Conservation (phyloP, 2,329 filamentous ascomycete genomes). For the Paraconiothyrium sp. region DNA sequence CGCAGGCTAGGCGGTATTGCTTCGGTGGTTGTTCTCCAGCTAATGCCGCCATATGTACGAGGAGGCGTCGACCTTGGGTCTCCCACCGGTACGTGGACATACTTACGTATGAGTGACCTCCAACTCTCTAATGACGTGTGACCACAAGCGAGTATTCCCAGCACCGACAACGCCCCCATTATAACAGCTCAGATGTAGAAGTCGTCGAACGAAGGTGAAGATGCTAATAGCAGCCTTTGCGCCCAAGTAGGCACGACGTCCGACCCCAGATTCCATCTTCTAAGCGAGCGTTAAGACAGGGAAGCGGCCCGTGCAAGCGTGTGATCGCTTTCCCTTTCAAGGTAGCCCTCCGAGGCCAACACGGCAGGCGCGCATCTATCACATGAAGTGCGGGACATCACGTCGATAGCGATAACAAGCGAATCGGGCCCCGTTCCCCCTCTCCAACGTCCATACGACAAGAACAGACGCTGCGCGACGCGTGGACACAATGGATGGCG, state of each 20-base stretch:
- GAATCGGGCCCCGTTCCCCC: neutral
- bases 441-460: slow-evolving; percentile 8
- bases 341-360: slow-evolving; percentile 1
- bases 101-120: neutral
- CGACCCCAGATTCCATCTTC: neutral
- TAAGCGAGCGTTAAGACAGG: slow-evolving; percentile 8
- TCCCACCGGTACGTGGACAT: too few species aligned
- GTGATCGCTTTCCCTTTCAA: slow-evolving; percentile 15
- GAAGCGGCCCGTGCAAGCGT: slow-evolving; percentile 11
- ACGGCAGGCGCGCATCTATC: slow-evolving; percentile 5
- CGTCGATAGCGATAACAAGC: slow-evolving; percentile 18
- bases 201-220: too few species aligned
- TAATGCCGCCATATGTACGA: too few species aligned
- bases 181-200: neutral
- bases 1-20: too few species aligned
- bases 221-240: neutral
- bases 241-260: slow-evolving; percentile 2
- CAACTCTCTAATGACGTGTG: neutral
- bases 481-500: slow-evolving; percentile 34
- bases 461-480: slow-evolving; percentile 9
- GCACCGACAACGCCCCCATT: neutral
- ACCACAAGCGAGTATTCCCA: neutral
- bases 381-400: slow-evolving; percentile 13
- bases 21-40: too few species aligned
- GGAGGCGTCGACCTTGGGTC: too few species aligned